Base-by-base conservation (phyloP, 73 alveolate genomes). In the Urostyla sp. region DNA sequence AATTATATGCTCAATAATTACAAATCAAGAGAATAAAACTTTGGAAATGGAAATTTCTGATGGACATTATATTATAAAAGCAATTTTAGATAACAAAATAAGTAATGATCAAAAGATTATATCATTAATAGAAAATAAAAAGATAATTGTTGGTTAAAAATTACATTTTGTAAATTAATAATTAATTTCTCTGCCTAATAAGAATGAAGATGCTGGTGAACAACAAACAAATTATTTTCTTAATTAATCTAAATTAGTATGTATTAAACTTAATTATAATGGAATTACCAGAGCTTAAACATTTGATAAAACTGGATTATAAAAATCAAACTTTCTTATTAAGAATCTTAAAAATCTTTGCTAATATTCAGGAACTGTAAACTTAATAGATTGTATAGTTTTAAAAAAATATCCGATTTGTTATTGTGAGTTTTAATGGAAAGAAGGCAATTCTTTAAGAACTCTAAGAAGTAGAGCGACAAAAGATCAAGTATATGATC, bases 231-330 rank as follows among this genome's bases (percentile, higher is more conserved):
- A 45, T 69, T 27, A 56, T 10, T 45, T 48, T 46, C 52, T 28
- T 69, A 15, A 48, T 67, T 48, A 24, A 46, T n/a, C 28, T 34
- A 27, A 54, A 48, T 24, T 46, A 69, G 49, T 16, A 7, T 44
- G 20, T 46, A 28, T 10, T 69, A 2, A 69, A 31, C 35, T 69
- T 34, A 69, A 69, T 27, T 69, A 24, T 23, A 69, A 69, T 46
- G 83, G 83, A 7, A 69, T 69, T n/a, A 46, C 66, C 57, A 45
- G 72, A 69, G 83, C 56, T 13, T n/a, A 46, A 10, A 37, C 83
- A 7, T 69, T 27, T 49, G 83, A 27, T 7, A 69, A 69, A 34
- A 34, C 49, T 13, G 83, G 83, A 11, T 48, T 46, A 49, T 49
- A 69, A 20, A 45, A 49, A 34, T 35, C 34, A 4, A 69, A 32